Base-by-base conservation (phyloP, 495 filamentous ascomycete species). In the Parachaetomium inaequale region DNA sequence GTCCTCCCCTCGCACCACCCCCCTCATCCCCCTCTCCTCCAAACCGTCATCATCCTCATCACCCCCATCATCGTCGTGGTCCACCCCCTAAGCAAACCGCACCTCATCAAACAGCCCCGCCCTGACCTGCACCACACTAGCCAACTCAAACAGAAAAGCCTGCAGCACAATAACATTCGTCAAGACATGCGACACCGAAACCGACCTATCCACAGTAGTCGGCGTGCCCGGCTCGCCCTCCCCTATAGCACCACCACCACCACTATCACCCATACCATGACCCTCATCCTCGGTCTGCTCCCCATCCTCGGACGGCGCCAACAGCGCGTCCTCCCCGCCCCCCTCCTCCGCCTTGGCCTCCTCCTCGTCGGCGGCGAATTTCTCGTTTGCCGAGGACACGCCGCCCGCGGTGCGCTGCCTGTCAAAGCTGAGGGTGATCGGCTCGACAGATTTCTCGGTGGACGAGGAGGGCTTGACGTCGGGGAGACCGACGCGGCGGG, bases 71-170 rank as follows among this genome's bases (percentile, higher is more conserved):
- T 10, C 10, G 5, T 26, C 34, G 8, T 29, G 25, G 12, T 58
- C 55, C 56, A 17, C 42, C 45, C 2, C 50, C 59, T 62, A 87
- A 36, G 73, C 78, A 78, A 87, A 92, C 58, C 82, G 85, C 11
- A 96, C 88, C 74, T 98, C 94, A 43, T 85, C 87, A 76, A 97
- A 96, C 42, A 98, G 68, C 53, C 87, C 89, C 3, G 91, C 90
- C 55, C 94, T 80, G 12, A 92, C 88, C 68, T 98, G 91, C 55
- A 96, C 82, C 68, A 96, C 74, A 10, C 93, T 93, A 3, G 91
- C 87, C 38, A 98, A 71, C 75, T 98, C 94, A 46, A 98, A 77
- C 7, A 96, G 74, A 72, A 98, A 98, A 64, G 95, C 90, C 71
- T 90, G 88, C 64, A 89, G 75, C 55, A 91, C 78, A 49, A 89